Base-by-base conservation (phyloP, 2,329 filamentous ascomycete species). In the Parastagonospora nodorum region DNA sequence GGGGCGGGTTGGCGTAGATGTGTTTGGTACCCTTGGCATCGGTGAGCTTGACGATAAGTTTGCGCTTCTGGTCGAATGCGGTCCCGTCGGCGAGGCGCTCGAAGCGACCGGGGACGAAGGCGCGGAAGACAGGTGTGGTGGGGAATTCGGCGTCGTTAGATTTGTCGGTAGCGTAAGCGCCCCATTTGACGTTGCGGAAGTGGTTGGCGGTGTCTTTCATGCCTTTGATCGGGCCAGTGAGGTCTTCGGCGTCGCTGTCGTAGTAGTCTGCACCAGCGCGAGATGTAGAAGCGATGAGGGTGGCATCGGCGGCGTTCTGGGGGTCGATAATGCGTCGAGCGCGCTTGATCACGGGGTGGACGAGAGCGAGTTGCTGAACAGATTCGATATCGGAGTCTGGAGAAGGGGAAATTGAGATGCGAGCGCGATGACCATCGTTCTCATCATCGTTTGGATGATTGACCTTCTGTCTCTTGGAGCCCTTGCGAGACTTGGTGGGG, bases 51-150 rank as follows among this genome's bases (percentile, higher is more conserved):
- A 68, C 36, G 28, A 67, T 41, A 7, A 67, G 61, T 51, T 69
- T 69, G 33, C 33, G 15, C 49, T 69, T 68, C 40, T 69, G 67
- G 33, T 69, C 67, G 5, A 41, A 31, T 2, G 59, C 44, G 2
- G 51, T 60, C 42, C 61, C 60, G 37, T 64, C 54, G 1, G 60
- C 52, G 11, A 60, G 51, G 4, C 53, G 60, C 48, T 68, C 64
- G 50, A 60, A 69, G 30, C 65, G 67, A 29, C 65, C 64, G 1
- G 61, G 63, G 9, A 69, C 60, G 31, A 69, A 66, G 31, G 67
- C 60, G 8, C 48, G 55, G 52, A 67, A 68, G 6, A 55, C 46
- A 4, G 62, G 60, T 1, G 53, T 42, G 0, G 53, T 50, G 9
- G 55, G 50, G 45, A 67, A 66, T 4, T 56, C 51, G 2, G 37